Conservation (phyloP, 768 basidiomycete genomes). For the Leccinum pellstonianum region DNA sequence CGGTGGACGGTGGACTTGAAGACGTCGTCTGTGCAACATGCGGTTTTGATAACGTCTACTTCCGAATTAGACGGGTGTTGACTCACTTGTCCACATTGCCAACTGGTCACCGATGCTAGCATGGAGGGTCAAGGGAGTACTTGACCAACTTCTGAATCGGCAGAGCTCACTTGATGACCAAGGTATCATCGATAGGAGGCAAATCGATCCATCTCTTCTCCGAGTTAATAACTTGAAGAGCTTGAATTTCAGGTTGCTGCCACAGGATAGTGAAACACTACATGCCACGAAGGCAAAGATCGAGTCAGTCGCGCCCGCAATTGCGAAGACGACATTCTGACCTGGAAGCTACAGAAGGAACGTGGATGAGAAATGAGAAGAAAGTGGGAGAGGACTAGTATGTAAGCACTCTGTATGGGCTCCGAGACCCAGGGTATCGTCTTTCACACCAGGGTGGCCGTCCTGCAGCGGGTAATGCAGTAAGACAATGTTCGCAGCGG, state of each 20-base stretch:
- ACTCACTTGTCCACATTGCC: constrained; percentile 83
- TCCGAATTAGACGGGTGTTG: background rate
- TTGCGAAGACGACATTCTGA: constrained; percentile 10
- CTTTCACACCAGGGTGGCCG: constrained; percentile 47
- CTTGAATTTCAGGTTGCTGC: constrained; percentile 71
- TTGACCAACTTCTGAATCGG: background rate
- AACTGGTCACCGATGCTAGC: constrained; percentile 83
- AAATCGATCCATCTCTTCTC: constrained; percentile 81
- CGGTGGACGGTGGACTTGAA: constrained; percentile 91
- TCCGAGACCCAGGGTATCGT: constrained; percentile 74
- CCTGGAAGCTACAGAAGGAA: constrained; percentile 40
- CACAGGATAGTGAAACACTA: constrained; percentile 88
- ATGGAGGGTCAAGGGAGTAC: constrained; percentile 24
- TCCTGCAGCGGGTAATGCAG: constrained; percentile 78
- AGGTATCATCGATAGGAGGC: constrained; percentile 69
- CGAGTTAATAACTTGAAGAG: constrained; percentile 79
- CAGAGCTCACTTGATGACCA: constrained; percentile 77
- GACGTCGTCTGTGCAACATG: constrained; percentile 59
- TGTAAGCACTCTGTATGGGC: constrained; percentile 67
- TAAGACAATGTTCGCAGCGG: constrained; percentile 63
- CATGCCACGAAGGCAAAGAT: background rate
- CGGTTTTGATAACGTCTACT: too few species aligned
- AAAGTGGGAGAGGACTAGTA: background rate
- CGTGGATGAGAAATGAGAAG: background rate
- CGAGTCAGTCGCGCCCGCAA: background rate